Percentiles rank a stretch among this genome's conserved stretches.
Evolutionary conservation across 78 protist species (phyloP).

Genomic region (Mantamonas sphyraenae): DNA sequence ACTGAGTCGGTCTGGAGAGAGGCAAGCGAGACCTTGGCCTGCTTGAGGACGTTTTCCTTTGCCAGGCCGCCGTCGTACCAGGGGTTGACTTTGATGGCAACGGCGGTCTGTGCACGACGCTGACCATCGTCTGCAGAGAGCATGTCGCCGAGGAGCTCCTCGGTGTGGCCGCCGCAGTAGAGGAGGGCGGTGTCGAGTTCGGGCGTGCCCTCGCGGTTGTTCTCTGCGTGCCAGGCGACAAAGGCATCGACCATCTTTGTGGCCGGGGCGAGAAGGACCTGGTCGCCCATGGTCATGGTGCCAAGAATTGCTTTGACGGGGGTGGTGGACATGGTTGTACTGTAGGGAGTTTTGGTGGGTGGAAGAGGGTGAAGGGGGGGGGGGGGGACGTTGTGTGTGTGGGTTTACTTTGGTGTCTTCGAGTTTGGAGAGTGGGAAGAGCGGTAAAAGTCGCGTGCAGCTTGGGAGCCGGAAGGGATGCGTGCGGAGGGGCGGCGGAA

Average conservation of each 20-base stretch:
- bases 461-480: no score
- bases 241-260: neutral
- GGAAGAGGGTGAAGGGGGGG: no score
- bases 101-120: neutral
- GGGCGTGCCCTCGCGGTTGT: neutral
- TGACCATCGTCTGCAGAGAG: neutral
- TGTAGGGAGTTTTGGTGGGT: no score
- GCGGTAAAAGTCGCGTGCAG: no score
- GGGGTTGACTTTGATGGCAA: slow-evolving; percentile 8
- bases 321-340: no score
- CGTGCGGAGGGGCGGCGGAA: no score
- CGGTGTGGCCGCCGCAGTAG: slow-evolving; percentile 2
- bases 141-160: neutral
- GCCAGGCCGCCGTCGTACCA: neutral
- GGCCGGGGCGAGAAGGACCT: neutral
- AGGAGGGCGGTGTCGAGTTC: slow-evolving; percentile 9
- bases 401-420: no score
- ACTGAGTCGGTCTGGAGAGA: neutral
- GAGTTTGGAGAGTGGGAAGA: no score
- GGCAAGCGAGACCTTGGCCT: neutral
- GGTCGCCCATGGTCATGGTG: neutral
- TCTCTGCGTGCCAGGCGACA: no score
- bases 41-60: neutral
- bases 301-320: no score
- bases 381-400: no score